A percentile compares a stretch with the other conserved stretches of the same genome.
These are phyloP conservation scores for Dactylella cylindrospora DNA, from an alignment of 2,329 filamentous ascomycete genomes.

Conservation along the genomic window DNA sequence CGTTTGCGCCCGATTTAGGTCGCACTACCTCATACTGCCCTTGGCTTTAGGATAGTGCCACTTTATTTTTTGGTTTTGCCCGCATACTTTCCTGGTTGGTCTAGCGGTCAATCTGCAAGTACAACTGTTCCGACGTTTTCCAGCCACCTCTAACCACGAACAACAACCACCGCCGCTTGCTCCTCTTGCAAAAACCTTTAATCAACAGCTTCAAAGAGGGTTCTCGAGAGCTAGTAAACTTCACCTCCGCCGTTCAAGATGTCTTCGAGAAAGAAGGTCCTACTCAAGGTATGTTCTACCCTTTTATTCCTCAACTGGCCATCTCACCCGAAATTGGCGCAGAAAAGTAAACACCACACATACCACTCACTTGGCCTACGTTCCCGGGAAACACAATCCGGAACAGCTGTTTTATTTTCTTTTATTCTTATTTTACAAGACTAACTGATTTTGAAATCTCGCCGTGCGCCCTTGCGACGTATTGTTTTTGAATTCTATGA, in stretches of 20 bases:
- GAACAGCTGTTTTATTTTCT: conserved; percentile 8
- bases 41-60: background rate
- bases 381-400: background rate
- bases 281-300: conserved; percentile 69
- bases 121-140: conserved; percentile 23
- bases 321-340: background rate
- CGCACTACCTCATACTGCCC: no score
- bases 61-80: background rate
- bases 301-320: conserved; percentile 37
- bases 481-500: conserved; percentile 32
- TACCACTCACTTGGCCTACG: conserved; percentile 3
- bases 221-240: no score
- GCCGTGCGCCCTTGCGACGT: conserved; percentile 14
- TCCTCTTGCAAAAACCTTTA: background rate
- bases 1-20: background rate
- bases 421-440: conserved; percentile 20
- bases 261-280: conserved; percentile 84
- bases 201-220: no score
- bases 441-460: conserved; percentile 26
- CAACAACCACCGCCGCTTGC: conserved; percentile 2
- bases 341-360: background rate
- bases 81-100: no score
- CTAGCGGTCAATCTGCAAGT: no score
- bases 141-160: conserved; percentile 18
- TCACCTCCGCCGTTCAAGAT: conserved; percentile 55